These are phyloP conservation scores for Persicaria maculosa DNA, from an alignment of 148 eudicot genomes.

Conservation along the genomic window DNA sequence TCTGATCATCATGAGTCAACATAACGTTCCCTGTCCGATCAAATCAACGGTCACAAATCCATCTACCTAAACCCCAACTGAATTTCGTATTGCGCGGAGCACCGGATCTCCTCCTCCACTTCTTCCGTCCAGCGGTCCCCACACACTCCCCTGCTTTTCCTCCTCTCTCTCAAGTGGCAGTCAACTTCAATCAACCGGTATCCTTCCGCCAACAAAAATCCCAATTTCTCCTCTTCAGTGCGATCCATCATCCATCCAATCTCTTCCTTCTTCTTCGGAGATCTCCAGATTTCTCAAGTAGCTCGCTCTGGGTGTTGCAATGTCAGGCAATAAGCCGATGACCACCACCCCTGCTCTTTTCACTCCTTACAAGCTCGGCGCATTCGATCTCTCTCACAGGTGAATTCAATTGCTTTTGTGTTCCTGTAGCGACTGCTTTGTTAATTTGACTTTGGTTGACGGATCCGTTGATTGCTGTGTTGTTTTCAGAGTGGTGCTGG, in stretches of 20 bases:
- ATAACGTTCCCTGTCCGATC: background rate
- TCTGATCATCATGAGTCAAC: no score
- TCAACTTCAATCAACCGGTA: background rate
- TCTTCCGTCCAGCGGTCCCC: no score
- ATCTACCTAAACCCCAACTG: no score
- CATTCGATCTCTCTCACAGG: slow-evolving; percentile 82
- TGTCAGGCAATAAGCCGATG: slow-evolving; percentile 9
- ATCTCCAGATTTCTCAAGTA: background rate
- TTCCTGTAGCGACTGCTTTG: background rate
- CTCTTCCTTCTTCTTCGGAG: background rate
- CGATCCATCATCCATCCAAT: background rate
- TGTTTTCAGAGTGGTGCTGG: slow-evolving; percentile 67
- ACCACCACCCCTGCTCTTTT: slow-evolving; percentile 29
- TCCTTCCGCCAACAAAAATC: no score
- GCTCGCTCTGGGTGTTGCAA: background rate
- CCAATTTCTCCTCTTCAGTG: background rate
- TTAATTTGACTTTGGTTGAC: background rate
- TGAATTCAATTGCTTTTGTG: background rate
- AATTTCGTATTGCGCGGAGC: no score
- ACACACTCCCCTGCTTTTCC: no score
- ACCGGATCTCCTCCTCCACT: no score
- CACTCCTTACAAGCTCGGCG: slow-evolving; percentile 74
- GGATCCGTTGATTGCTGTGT: background rate
- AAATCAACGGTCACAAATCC: background rate
- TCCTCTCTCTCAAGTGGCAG: background rate